A percentile compares a stretch with the other conserved stretches of the same genome.
These are phyloP conservation scores for Hanseniaspora thailandica DNA, from an alignment of 805 yeast species.

Conservation along the genomic window DNA sequence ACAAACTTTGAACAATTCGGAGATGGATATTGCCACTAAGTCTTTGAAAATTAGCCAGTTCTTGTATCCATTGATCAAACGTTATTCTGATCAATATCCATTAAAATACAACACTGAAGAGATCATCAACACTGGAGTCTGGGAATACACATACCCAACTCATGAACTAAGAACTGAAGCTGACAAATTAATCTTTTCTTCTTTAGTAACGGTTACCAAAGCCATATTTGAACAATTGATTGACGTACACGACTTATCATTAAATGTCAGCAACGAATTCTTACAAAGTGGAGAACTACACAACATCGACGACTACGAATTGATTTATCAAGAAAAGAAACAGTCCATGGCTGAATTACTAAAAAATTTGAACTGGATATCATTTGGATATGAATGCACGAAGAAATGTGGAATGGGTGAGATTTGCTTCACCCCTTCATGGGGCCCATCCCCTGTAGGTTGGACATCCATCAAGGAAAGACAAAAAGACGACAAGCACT, in stretches of 20 bases:
- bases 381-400: slow-evolving; percentile 34
- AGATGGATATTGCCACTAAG: slow-evolving; percentile 16
- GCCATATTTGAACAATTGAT: slow-evolving; percentile 32
- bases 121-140: slow-evolving; percentile 29
- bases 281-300: slow-evolving; percentile 19
- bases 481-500: not conserved
- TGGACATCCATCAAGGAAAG: slow-evolving; percentile 26
- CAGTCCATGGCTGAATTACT: slow-evolving; percentile 20
- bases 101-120: slow-evolving; percentile 22
- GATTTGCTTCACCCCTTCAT: slow-evolving; percentile 46
- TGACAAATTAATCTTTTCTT: slow-evolving; percentile 41
- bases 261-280: slow-evolving; percentile 24
- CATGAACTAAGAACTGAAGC: slow-evolving; percentile 30
- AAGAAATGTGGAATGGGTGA: slow-evolving; percentile 36
- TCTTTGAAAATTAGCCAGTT: slow-evolving; percentile 31
- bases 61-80: slow-evolving; percentile 36
- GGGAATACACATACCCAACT: slow-evolving; percentile 39
- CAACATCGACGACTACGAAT: not conserved
- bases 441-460: slow-evolving; percentile 49
- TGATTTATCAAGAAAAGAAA: slow-evolving; percentile 5
- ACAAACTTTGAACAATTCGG: slow-evolving; percentile 15
- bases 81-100: slow-evolving; percentile 30
- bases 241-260: slow-evolving; percentile 27
- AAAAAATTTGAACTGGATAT: slow-evolving; percentile 31
- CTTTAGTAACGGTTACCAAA: slow-evolving; percentile 33